Evolutionary conservation across 306 rosid genomes (phyloP), one percentile per base, ranked within the genome.

Genomic region (Calophaca sinica): DNA sequence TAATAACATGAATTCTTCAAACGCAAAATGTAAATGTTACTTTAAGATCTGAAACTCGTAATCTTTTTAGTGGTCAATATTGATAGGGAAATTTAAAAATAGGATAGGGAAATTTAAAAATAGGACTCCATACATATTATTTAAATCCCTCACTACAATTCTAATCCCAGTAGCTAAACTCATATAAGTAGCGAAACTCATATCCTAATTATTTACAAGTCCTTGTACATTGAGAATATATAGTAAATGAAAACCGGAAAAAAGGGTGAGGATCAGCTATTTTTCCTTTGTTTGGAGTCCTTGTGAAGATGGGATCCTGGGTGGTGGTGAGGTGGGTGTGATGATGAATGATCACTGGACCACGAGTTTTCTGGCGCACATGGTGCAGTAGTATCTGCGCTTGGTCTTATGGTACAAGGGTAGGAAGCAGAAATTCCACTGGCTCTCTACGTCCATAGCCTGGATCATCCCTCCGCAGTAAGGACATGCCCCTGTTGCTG

Each of bases 381-480:
- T 6, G 80, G 80, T 62, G 84, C 98, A 94, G 72, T 83, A 78
- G 33, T 83, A 51, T 75, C 87, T 87, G 77, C 93, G 94, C 55
- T 87, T 94, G 77, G 81, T 87, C 66, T 72, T 88, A 81, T 70
- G 76, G 38, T 83, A 86, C 10, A 94, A 15, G 3, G 97, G 98
- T 0, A 94, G 2, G 64, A 89, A 94, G 38, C 97, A 94, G 62
- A 91, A 81, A 82, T 88, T 80, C 96, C 97, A 94, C 4, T 64
- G 80, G 36, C 28, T 88, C 78, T 89, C 74, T 0, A 91, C 78
- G 29, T 94, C 94, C 83, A 87, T 62, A 13, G 96, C 97, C 51
- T 89, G 98, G 5, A 94, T 73, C 83, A 71, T 72, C 14, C 97
- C 97, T 75, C 96, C 93, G 31, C 98, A 91, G 82, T 63, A 84